Conservation (phyloP, 2,329 filamentous ascomycete genomes). For the Cercospora nicotianae region DNA sequence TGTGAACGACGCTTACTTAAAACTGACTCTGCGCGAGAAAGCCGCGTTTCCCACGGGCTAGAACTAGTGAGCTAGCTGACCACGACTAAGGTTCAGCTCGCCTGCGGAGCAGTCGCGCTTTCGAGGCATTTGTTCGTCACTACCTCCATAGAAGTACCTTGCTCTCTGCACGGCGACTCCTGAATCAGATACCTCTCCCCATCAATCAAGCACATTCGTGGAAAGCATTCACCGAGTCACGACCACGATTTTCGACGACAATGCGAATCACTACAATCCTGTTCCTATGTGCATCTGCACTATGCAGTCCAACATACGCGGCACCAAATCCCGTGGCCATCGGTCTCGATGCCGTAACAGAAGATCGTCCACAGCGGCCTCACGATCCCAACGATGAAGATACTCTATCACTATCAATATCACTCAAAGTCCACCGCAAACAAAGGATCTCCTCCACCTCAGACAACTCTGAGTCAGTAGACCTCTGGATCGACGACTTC, state of each 20-base stretch:
- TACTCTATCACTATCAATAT: not conserved
- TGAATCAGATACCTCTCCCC: not conserved
- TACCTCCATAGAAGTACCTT: not conserved
- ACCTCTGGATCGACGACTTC: slow-evolving; percentile 19
- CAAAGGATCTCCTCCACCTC: not conserved
- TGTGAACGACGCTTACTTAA: not conserved
- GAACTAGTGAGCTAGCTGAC: not conserved
- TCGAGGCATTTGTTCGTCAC: not conserved
- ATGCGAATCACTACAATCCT: slow-evolving; percentile 8
- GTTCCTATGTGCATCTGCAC: slow-evolving; percentile 1
- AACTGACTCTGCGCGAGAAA: not conserved
- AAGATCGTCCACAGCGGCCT: not conserved
- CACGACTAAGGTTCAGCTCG: not conserved
- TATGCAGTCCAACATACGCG: not conserved
- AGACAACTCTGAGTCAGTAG: not conserved
- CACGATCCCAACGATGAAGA: not conserved
- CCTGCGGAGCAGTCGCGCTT: not conserved
- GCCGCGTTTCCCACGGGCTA: not conserved
- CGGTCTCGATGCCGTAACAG: slow-evolving; percentile 6
- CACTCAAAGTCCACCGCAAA: not conserved
- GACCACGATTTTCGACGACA: not conserved
- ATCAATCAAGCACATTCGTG: not conserved
- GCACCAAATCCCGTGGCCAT: slow-evolving; percentile 1
- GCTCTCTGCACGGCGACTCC: not conserved
- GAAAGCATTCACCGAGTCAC: not conserved